Evolutionary conservation across 2,329 filamentous ascomycete genomes (phyloP).

Genomic region (Xylaria sp.): DNA sequence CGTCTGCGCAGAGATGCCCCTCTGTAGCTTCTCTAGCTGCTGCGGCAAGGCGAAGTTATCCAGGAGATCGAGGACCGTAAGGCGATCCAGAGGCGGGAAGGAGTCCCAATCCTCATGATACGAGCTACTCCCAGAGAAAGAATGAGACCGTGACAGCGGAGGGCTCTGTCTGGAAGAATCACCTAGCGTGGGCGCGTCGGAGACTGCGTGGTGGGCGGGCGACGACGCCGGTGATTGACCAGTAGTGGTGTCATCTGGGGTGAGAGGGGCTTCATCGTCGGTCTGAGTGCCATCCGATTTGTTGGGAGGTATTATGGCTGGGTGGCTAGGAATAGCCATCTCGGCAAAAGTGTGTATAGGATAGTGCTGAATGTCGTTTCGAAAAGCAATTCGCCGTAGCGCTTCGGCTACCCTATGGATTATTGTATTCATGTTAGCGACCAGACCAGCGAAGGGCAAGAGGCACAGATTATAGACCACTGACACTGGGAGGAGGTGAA

Average conservation of each 20-base stretch:
- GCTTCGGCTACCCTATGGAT: constrained; percentile 49
- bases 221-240: constrained; percentile 51
- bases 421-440: constrained; percentile 48
- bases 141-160: constrained; percentile 74
- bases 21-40: constrained; percentile 88
- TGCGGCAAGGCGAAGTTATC: constrained; percentile 92
- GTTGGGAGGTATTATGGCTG: constrained; percentile 44
- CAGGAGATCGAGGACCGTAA: constrained; percentile 90
- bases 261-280: constrained; percentile 51
- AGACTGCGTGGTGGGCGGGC: constrained; percentile 49
- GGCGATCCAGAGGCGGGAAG: constrained; percentile 84
- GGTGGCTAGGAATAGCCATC: constrained; percentile 49
- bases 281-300: constrained; percentile 48
- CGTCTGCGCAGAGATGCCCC: constrained; percentile 79
- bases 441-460: constrained; percentile 21
- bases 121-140: constrained; percentile 83
- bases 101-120: constrained; percentile 88
- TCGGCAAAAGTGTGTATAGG: constrained; percentile 47
- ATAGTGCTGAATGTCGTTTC: constrained; percentile 45
- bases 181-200: constrained; percentile 58
- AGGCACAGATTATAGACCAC: no score
- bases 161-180: constrained; percentile 56
- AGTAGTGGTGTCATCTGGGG: constrained; percentile 49
- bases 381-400: constrained; percentile 49
- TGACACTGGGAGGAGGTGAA: not conserved